These are phyloP conservation scores for Hypoxylon sp. DNA, from an alignment of 2,329 filamentous ascomycete species.

Conservation along the genomic window DNA sequence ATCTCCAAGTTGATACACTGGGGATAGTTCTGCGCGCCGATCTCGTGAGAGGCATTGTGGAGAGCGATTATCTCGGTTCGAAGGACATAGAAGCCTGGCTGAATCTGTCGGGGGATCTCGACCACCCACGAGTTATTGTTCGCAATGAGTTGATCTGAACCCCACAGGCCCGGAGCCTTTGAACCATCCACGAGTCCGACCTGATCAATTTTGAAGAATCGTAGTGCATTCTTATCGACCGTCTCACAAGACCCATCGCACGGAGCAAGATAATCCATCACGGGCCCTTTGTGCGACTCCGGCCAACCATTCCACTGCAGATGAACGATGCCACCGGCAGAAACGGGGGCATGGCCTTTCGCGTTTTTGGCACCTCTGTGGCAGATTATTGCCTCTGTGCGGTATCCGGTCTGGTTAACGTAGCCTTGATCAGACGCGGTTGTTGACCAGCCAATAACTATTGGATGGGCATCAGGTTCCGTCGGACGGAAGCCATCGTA, in stretches of 20 bases:
- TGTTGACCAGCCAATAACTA: constrained; percentile 30
- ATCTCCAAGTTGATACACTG: constrained; percentile 72
- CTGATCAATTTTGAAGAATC: constrained; percentile 1
- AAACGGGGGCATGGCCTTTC: constrained; percentile 19
- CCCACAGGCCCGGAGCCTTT: constrained; percentile 55
- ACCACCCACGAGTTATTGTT: constrained; percentile 67
- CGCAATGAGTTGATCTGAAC: constrained; percentile 61
- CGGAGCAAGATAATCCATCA: background rate
- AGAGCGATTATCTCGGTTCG: constrained; percentile 58
- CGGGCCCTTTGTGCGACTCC: background rate
- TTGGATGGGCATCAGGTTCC: constrained; percentile 25
- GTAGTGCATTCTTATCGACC: background rate
- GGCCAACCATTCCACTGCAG: background rate
- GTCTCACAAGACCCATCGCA: background rate
- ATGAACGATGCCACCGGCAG: background rate
- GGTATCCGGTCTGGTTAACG: constrained; percentile 58
- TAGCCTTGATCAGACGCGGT: constrained; percentile 59
- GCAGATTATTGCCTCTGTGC: constrained; percentile 58
- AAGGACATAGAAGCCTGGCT: constrained; percentile 64
- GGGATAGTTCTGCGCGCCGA: constrained; percentile 67
- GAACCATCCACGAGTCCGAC: constrained; percentile 51
- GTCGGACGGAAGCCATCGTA: constrained; percentile 12
- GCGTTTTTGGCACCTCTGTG: constrained; percentile 55
- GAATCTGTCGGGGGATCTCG: constrained; percentile 62
- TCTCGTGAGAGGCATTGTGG: constrained; percentile 59